Evolutionary conservation across 2,329 filamentous ascomycete genomes (phyloP).

Genomic region (Cryphonectria japonica): DNA sequence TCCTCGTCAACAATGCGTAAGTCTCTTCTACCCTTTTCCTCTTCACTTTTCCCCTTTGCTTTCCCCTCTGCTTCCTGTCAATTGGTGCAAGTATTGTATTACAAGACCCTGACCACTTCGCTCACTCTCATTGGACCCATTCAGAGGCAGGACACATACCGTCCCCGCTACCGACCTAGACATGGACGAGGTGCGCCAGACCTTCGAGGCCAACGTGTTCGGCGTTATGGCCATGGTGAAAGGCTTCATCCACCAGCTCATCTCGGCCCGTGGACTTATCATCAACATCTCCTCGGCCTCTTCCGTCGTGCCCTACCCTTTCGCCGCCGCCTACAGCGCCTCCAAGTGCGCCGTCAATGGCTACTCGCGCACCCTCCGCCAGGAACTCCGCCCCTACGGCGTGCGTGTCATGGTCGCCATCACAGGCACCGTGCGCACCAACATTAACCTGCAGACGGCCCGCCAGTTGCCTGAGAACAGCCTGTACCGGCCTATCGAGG

Average conservation of each 20-base stretch:
- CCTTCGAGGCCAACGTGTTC: constrained; percentile 62
- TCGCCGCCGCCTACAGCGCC: constrained; percentile 58
- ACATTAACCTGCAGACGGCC: constrained; percentile 49
- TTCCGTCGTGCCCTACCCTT: constrained; percentile 55
- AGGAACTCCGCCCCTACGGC: constrained; percentile 57
- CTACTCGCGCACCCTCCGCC: constrained; percentile 57
- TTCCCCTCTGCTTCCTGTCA: background rate
- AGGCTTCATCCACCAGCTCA: constrained; percentile 53
- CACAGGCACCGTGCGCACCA: constrained; percentile 56
- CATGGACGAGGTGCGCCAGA: constrained; percentile 55
- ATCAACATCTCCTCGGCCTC: constrained; percentile 60
- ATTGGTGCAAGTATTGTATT: background rate
- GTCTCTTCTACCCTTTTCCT: constrained; percentile 25
- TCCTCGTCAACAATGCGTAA: constrained; percentile 64
- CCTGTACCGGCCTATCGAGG: constrained; percentile 48
- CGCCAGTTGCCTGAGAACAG: constrained; percentile 49
- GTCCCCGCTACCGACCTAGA: constrained; percentile 41
- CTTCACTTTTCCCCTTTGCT: background rate
- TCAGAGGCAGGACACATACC: constrained; percentile 26
- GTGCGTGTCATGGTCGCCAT: constrained; percentile 62
- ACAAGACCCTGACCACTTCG: background rate
- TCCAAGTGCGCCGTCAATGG: constrained; percentile 57
- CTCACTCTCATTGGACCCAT: background rate
- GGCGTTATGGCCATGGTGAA: constrained; percentile 60
- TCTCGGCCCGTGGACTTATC: constrained; percentile 54